Percentiles rank a stretch among this genome's conserved stretches.
Evolutionary conservation across 495 filamentous ascomycete species (phyloP).

Genomic region (Astrothelium subdiscretum): DNA sequence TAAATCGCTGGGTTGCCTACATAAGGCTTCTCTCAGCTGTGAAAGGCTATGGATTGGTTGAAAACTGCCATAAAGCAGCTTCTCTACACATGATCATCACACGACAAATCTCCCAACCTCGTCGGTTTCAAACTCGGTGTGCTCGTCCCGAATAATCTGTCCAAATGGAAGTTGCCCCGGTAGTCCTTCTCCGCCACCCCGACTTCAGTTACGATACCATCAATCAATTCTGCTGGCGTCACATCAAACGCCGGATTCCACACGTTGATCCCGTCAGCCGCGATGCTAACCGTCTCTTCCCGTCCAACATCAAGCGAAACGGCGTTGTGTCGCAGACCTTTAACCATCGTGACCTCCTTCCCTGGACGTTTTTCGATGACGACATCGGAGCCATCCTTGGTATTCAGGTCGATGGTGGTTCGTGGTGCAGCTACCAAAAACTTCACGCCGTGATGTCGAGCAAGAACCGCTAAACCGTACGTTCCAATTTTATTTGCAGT

Average conservation of each 20-base stretch:
- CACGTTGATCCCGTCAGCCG: constrained; percentile 66
- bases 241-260: constrained; percentile 98
- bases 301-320: constrained; percentile 36
- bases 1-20: no score
- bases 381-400: constrained; percentile 61
- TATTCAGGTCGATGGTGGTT: constrained; percentile 83
- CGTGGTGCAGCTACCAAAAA: constrained; percentile 92
- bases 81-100: no score
- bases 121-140: background rate
- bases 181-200: constrained; percentile 68
- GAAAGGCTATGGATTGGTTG: background rate
- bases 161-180: constrained; percentile 68
- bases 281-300: constrained; percentile 64
- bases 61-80: no score
- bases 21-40: background rate
- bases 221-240: constrained; percentile 74
- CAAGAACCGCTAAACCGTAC: constrained; percentile 79
- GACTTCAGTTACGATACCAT: constrained; percentile 87
- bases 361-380: constrained; percentile 75
- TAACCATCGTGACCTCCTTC: constrained; percentile 69
- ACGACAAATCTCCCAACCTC: background rate
- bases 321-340: constrained; percentile 45
- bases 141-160: constrained; percentile 3
- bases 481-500: constrained; percentile 98
- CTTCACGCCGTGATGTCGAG: constrained; percentile 75